Evolutionary conservation across 1,284 basidiomycete species (phyloP).

Genomic region (Sporisorium reilianum): DNA sequence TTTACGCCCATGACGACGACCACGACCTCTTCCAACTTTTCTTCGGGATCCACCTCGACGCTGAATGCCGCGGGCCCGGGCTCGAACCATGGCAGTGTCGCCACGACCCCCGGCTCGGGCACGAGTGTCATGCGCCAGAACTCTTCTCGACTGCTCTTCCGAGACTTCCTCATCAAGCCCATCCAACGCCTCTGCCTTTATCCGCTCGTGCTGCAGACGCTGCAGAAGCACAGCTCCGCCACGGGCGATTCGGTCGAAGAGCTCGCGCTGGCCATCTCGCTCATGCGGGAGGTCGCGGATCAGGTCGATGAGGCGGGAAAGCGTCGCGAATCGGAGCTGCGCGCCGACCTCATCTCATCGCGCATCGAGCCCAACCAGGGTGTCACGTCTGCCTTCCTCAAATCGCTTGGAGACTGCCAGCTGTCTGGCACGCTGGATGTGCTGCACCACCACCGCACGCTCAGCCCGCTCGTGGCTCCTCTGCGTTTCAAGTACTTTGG

Average conservation of each 20-base stretch:
- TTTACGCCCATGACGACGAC: constrained; percentile 30
- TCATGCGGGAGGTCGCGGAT: constrained; percentile 61
- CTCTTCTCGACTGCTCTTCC: constrained; percentile 58
- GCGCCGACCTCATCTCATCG: constrained; percentile 59
- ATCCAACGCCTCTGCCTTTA: constrained; percentile 68
- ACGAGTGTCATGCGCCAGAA: constrained; percentile 30
- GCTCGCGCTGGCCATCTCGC: constrained; percentile 53
- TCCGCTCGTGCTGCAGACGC: constrained; percentile 63
- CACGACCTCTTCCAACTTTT: constrained; percentile 19
- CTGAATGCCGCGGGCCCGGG: constrained; percentile 15
- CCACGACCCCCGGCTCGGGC: constrained; percentile 22
- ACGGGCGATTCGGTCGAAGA: constrained; percentile 38
- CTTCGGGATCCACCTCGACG: constrained; percentile 25
- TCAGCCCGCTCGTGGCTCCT: constrained; percentile 59
- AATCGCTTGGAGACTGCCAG: constrained; percentile 59
- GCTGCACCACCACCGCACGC: constrained; percentile 60
- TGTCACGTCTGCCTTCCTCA: constrained; percentile 49
- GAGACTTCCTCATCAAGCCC: constrained; percentile 68
- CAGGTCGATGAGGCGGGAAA: constrained; percentile 63
- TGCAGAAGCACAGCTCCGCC: constrained; percentile 57
- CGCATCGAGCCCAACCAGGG: constrained; percentile 59
- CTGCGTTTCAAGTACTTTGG: constrained; percentile 67
- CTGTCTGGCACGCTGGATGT: constrained; percentile 67
- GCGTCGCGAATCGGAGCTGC: constrained; percentile 59
- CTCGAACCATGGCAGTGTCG: constrained; percentile 25